These are phyloP conservation scores for Lodderomyces theae DNA, from an alignment of 1,139 yeast genomes.

Conservation along the genomic window DNA sequence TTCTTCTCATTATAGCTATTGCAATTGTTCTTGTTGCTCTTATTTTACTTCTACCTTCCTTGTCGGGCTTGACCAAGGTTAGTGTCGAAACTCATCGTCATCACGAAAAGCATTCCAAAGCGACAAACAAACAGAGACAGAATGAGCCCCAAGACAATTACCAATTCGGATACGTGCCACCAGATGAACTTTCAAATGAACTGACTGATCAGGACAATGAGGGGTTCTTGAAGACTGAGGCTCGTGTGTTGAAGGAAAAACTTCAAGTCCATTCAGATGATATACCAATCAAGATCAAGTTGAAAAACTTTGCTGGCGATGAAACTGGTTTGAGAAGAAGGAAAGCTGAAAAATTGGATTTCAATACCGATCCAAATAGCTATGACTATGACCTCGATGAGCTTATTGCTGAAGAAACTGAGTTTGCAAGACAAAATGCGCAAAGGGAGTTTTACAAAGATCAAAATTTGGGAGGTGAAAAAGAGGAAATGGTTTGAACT, in stretches of 20 bases:
- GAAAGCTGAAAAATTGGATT: conserved; percentile 31
- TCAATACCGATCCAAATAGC: conserved; percentile 35
- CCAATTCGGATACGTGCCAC: conserved; percentile 37
- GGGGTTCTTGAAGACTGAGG: conserved; percentile 19
- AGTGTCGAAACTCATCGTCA: conserved; percentile 21
- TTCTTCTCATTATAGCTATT: conserved; percentile 24
- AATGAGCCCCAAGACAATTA: not conserved
- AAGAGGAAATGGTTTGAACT: conserved; percentile 27
- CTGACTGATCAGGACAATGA: conserved; percentile 13
- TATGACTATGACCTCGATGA: conserved; percentile 33
- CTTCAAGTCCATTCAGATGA: conserved; percentile 37
- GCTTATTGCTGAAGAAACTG: conserved; percentile 29
- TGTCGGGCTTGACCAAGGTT: conserved; percentile 37
- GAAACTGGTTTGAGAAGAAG: conserved; percentile 17
- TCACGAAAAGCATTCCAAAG: conserved; percentile 6
- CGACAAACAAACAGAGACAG: conserved; percentile 1
- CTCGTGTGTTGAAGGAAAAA: conserved; percentile 30
- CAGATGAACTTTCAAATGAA: conserved; percentile 30
- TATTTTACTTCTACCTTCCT: conserved; percentile 35
- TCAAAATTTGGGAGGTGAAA: conserved; percentile 28
- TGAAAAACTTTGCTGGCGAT: conserved; percentile 19
- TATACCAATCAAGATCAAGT: conserved; percentile 36
- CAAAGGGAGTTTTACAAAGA: conserved; percentile 26
- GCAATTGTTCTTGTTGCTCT: conserved; percentile 30
- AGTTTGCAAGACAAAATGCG: conserved; percentile 20